Evolutionary conservation across 257 asterid species (phyloP).

Genomic region (Rhazya stricta): DNA sequence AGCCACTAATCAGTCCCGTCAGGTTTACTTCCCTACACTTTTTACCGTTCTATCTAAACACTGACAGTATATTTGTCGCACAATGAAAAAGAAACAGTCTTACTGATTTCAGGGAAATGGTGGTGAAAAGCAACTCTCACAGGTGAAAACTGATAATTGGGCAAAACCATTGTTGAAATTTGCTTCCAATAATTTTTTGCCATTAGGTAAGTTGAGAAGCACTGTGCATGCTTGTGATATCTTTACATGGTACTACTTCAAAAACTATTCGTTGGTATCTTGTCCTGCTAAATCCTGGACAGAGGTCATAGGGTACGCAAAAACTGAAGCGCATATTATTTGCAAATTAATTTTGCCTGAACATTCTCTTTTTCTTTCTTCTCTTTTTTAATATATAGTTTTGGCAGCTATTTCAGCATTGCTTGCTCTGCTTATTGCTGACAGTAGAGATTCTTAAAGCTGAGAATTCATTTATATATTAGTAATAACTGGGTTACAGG

Average conservation of each 20-base stretch:
- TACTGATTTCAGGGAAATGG: slow-evolving; percentile 48
- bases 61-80: neutral
- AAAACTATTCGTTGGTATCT: neutral
- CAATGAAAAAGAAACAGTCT: neutral
- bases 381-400: too few species aligned
- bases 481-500: neutral
- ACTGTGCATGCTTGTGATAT: neutral
- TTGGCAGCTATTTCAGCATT: neutral
- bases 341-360: neutral
- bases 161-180: slow-evolving; percentile 40
- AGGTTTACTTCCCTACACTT: slow-evolving; percentile 32
- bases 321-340: neutral
- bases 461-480: neutral
- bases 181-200: slow-evolving; percentile 65
- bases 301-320: neutral
- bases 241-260: neutral
- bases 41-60: neutral
- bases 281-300: neutral
- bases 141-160: slow-evolving; percentile 31
- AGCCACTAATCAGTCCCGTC: slow-evolving; percentile 39
- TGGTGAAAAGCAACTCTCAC: slow-evolving; percentile 30
- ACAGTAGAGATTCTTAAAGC: neutral
- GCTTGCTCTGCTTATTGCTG: neutral
- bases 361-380: too few species aligned
- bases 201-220: slow-evolving; percentile 46